Evolutionary conservation across 179 eudicot species (phyloP).

Genomic region (Spergularia azorica): DNA sequence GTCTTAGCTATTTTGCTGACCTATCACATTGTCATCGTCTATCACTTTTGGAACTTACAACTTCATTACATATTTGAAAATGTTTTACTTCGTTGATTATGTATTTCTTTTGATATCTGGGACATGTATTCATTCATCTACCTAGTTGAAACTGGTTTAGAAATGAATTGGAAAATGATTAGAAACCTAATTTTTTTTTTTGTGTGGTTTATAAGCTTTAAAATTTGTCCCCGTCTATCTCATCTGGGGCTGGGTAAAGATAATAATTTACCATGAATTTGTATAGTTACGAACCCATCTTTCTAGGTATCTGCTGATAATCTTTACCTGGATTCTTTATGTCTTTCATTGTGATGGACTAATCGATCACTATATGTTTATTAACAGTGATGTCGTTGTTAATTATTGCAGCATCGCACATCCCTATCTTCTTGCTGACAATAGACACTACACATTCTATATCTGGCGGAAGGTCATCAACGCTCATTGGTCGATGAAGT

Average conservation of each 20-base stretch:
- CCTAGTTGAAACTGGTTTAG: no score
- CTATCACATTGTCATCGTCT: background rate
- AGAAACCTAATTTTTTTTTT: no score
- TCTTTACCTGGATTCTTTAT: background rate
- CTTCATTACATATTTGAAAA: background rate
- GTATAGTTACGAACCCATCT: no score
- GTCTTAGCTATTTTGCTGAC: background rate
- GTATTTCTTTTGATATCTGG: no score
- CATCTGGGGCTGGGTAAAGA: no score
- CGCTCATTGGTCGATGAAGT: constrained; percentile 55
- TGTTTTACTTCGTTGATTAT: no score
- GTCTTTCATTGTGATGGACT: background rate
- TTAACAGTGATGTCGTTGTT: background rate
- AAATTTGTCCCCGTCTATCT: no score
- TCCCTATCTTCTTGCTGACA: constrained; percentile 94
- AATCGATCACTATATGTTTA: background rate
- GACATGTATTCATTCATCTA: no score
- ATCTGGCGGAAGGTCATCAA: constrained; percentile 86
- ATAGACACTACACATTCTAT: constrained; percentile 89
- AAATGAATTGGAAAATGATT: no score
- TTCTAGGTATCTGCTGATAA: background rate
- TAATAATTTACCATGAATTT: no score
- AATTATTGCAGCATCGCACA: constrained; percentile 79
- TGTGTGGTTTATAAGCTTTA: no score
- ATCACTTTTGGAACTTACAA: background rate